Percentiles rank a stretch among this genome's conserved stretches.
phyloP scores from a whole-genome alignment of 2,329 filamentous ascomycete genomes.

The Talaromyces rugulosus region DNA sequence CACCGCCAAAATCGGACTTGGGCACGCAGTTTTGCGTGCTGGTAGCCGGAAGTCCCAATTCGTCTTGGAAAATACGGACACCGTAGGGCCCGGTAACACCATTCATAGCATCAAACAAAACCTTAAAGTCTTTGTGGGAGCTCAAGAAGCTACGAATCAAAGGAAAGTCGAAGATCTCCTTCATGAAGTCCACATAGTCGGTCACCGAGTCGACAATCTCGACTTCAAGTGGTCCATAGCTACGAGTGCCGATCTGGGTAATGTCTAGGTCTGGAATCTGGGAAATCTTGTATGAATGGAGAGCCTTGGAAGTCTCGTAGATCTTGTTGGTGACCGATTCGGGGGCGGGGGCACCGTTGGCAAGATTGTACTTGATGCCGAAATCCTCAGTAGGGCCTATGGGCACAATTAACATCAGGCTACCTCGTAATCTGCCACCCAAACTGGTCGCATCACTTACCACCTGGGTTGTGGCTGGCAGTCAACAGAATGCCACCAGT shows the following conservation, averaged over 20 bases:
- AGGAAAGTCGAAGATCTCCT: slow-evolving; percentile 97
- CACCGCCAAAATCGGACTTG: slow-evolving; percentile 91
- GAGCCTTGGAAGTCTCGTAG: slow-evolving; percentile 81
- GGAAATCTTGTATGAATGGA: slow-evolving; percentile 88
- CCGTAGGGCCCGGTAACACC: slow-evolving; percentile 96
- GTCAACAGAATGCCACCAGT: slow-evolving; percentile 96
- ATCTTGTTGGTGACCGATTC: slow-evolving; percentile 98
- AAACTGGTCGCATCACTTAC: slow-evolving; percentile 49
- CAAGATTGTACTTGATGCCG: slow-evolving; percentile 99
- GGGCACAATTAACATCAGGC: background rate
- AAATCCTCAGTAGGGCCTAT: slow-evolving; percentile 89
- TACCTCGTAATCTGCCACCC: background rate
- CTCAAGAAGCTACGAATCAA: slow-evolving; percentile 92
- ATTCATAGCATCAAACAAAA: slow-evolving; percentile 90
- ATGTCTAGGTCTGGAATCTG: slow-evolving; percentile 85
- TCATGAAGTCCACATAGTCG: slow-evolving; percentile 92
- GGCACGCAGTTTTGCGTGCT: slow-evolving; percentile 89
- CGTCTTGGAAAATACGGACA: slow-evolving; percentile 88
- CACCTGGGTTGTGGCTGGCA: slow-evolving; percentile 96
- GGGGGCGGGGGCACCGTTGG: slow-evolving; percentile 92
- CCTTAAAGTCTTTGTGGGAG: slow-evolving; percentile 85
- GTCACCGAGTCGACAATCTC: slow-evolving; percentile 90
- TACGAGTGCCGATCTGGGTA: slow-evolving; percentile 73
- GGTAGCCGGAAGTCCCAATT: slow-evolving; percentile 74
- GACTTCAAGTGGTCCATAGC: slow-evolving; percentile 81